Base-by-base conservation (phyloP, 148 eudicot genomes). In the Rhododendron kiyosumense region DNA sequence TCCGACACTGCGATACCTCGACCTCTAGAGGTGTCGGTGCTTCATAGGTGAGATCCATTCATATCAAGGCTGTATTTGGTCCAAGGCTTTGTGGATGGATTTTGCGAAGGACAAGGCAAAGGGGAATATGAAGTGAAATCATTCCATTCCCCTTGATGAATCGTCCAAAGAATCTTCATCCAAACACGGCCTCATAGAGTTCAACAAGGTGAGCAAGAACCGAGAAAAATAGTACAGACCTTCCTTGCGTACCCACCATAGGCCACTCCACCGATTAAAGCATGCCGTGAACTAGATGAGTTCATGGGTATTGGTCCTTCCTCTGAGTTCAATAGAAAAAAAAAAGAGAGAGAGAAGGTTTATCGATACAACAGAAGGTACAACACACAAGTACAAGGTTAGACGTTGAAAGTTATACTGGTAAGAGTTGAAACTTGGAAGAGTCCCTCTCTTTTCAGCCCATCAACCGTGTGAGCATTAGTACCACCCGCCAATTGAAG, bases 401-500 rank as follows among this genome's bases (percentile, higher is more conserved):
- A 24, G 13, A 61, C 9, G 46, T 73, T 26, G 1, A 76, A 84
- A 5, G 54, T 30, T n/a, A 54, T 93, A 92, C 96, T 86, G 26
- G 74, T 32, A 49, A 78, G 79, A 45, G 83, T 49, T 69, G 86
- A 84, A 24, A 91, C 87, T 88, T 89, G 97, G 89, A 93, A 91
- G 77, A 95, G 90, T 59, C 94, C 92, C 41, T 45, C 88, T 84
- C 91, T 89, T 87, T 89, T 95, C 89, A 96, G 88, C 59, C 97
- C 95, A 49, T 91, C 90, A 48, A 93, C 91, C 3, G 99, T 96
- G 90, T 96, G 94, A 89, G 95, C 99, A 93, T 96, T 96, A 28
- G 98, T 94, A 82, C 99, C 99, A 86, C 99, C 99, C 74, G 99
- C 99, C 87, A 96, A 88, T 65, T 96, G 98, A 91, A 96, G 95